A percentile compares a stretch with the other conserved stretches of the same genome.
These are phyloP conservation scores for Paraphoma chrysanthemicola DNA, from an alignment of 2,329 filamentous ascomycete species.

Conservation along the genomic window DNA sequence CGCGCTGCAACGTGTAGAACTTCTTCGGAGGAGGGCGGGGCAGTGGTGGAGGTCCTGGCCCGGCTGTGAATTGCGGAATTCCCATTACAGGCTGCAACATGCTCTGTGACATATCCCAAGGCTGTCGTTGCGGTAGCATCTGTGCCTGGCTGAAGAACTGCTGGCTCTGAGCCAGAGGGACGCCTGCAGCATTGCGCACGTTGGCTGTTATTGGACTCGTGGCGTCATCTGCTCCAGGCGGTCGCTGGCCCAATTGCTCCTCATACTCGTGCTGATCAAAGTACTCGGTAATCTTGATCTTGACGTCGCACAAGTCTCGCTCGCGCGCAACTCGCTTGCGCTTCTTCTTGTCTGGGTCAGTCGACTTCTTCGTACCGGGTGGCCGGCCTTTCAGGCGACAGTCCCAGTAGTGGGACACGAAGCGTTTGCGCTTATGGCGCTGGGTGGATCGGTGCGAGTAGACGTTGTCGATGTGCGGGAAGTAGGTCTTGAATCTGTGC, in stretches of 20 bases:
- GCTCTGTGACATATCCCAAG: constrained; percentile 27
- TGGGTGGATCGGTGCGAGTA: constrained; percentile 86
- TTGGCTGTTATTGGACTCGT: constrained; percentile 10
- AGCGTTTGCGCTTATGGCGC: constrained; percentile 80
- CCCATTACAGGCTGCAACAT: constrained; percentile 19
- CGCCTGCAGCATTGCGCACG: constrained; percentile 5
- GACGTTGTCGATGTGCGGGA: constrained; percentile 83
- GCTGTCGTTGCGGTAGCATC: constrained; percentile 19
- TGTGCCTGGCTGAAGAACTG: constrained; percentile 33
- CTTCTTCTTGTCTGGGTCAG: constrained; percentile 83
- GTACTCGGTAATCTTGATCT: constrained; percentile 86
- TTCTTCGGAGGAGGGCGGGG: constrained; percentile 26
- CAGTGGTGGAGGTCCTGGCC: constrained; percentile 6
- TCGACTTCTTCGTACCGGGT: constrained; percentile 78
- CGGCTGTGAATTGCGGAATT: constrained; percentile 18
- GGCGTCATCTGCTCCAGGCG: constrained; percentile 21
- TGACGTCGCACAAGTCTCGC: constrained; percentile 82
- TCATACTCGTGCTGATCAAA: constrained; percentile 61
- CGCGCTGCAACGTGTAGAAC: constrained; percentile 75
- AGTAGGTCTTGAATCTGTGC: constrained; percentile 78
- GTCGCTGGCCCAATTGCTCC: constrained; percentile 41
- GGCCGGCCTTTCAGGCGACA: constrained; percentile 81
- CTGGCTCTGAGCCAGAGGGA: constrained; percentile 12
- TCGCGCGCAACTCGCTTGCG: constrained; percentile 77
- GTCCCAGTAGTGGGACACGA: constrained; percentile 85